Base-by-base conservation (phyloP, 2,329 filamentous ascomycete species). In the Alternaria alternata region DNA sequence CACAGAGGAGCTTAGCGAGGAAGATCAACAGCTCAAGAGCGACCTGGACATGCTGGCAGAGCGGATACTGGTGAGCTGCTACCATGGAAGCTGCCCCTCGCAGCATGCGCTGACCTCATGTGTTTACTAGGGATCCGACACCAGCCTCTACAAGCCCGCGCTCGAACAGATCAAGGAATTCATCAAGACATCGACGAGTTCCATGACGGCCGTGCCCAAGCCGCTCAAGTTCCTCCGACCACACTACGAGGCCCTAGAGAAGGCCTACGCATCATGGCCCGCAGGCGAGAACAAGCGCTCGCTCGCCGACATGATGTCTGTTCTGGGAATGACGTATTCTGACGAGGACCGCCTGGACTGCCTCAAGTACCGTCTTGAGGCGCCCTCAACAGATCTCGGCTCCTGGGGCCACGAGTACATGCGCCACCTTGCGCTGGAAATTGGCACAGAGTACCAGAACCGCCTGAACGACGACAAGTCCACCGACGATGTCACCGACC, bases 331-430 rank as follows among this genome's bases (percentile, higher is more conserved):
- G 95, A 99, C 95, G 55, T 97, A 94, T 78, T 97, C 94, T 49
- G 94, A 98, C 75, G 95, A 98, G 81, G 93, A 97, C 74, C 89
- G 93, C 79, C 88, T 96, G 80, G 95, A 99, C 79, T 97, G 95
- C 51, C 87, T 99, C 73, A 98, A 97, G 82, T 99, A 95, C 83
- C 89, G 95, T 67, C 86, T 99, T 52, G 86, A 97, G 62, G 91
- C 94, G 36, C 93, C 94, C 30, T 92, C 93, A 39, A 89, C 93
- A 78, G 95, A 99, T 79, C 93, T 99, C 74, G 91, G 90, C 58
- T 97, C 94, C 6, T 99, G 95, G 95, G 95, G 95, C 60, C 96
- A 99, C 79, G 95, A 99, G 85, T 99, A 99, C 79, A 93, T 96
- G 75, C 88, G 96, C 64, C 96, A 99, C 82, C 85, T 99, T 67